phyloP scores from a whole-genome alignment of 345 rosid genomes.

The Citrus trifoliata region DNA sequence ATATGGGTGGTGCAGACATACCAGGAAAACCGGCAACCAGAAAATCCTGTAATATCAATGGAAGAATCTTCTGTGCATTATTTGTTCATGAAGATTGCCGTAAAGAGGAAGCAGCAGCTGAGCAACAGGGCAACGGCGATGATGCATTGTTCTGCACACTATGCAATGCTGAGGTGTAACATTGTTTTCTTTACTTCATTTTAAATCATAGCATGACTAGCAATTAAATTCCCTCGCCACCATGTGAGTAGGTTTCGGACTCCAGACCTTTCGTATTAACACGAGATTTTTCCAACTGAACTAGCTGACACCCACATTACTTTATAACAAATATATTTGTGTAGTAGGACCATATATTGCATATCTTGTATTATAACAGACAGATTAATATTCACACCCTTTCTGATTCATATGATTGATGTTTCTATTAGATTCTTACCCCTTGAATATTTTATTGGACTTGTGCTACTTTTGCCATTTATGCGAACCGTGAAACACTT shows the following conservation, averaged over 20 bases:
- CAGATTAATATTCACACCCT: background rate
- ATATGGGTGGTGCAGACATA: conserved; percentile 35
- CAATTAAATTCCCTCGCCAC: no score
- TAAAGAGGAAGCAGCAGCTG: conserved; percentile 45
- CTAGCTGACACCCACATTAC: no score
- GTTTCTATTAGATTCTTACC: background rate
- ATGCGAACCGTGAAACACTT: background rate
- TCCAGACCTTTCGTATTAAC: no score
- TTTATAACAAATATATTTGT: background rate
- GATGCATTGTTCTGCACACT: conserved; percentile 93
- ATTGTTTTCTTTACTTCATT: background rate
- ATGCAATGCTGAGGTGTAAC: conserved; percentile 91
- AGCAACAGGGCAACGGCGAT: conserved; percentile 54
- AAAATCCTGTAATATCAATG: conserved; percentile 39
- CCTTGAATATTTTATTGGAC: background rate
- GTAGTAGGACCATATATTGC: background rate
- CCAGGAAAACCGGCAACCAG: conserved; percentile 16
- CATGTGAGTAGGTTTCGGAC: no score
- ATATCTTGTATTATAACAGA: background rate
- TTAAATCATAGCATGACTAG: no score
- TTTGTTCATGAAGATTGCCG: conserved; percentile 93
- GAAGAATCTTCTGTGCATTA: conserved; percentile 68
- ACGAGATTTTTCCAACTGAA: no score
- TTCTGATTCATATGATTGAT: background rate
- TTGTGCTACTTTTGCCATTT: background rate